Evolutionary conservation across 169 alveolate species (phyloP), one percentile per base, ranked within the genome.

Genomic region (Plasmodium adleri): DNA sequence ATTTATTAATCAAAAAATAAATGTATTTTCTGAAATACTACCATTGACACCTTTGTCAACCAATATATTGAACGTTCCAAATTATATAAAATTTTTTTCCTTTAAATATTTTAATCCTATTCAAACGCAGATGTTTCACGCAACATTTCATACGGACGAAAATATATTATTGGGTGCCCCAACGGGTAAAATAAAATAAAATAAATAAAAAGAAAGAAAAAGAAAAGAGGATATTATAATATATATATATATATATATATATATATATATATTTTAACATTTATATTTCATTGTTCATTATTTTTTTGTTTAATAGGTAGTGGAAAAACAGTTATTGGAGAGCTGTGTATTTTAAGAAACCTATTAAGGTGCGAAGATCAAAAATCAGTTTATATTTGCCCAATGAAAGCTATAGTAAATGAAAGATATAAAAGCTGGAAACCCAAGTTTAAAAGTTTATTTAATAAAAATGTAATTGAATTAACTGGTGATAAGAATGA

Each of bases 121-220:
- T 32, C 99, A 98, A 91, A 97, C 99, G 32, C 98, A 98, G 89
- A 96, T 98, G n/a, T 98, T 98, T 94, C 99, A 97, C 89, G 91
- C 98, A n/a, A 93, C 97, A 12, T 98, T 94, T 93, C 96, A 97
- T 92, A 96, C 99, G 7, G 99, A 98, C 88, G 98, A 97, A 92
- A 99, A 98, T 91, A 95, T 98, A 26, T 95, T 99, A 52, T 95
- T 99, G 20, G 99, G 99, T 15, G 99, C 99, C n/a, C 99, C 99
- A 0, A 99, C 99, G n/a, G 99, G 99, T 28, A 39, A 39, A 39
- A 39, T 39, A 39, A 32, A 32, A 32, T 32, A 32, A 32, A 32
- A 32, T 3, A 32, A 28, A 28, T 28, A 32, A 32, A 39, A 0
- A 3, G 9, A 17, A n/a, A 17, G 20, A 4, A 54, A 54, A 54